phyloP scores from a whole-genome alignment of 2,329 filamentous ascomycete species.

The Xylariaceae sp. region DNA sequence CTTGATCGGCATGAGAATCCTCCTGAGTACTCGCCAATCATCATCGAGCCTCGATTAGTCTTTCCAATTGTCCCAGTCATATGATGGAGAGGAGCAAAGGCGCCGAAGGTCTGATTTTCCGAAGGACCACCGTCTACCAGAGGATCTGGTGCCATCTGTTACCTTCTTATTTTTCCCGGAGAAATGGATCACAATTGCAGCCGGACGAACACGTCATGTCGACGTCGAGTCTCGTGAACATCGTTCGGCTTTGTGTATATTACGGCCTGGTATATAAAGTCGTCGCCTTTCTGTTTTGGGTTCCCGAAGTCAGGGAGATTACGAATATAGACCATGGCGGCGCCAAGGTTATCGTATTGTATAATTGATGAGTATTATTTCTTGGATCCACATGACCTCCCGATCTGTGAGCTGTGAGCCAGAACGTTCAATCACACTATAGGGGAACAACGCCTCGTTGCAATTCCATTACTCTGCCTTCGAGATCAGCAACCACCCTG shows the following conservation, averaged over 20 bases:
- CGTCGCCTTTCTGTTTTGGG: constrained; percentile 11
- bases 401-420: too few species aligned
- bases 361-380: constrained; percentile 20
- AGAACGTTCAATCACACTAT: too few species aligned
- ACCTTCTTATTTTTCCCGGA: constrained; percentile 11
- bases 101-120: too few species aligned
- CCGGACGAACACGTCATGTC: too few species aligned
- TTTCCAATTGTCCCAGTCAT: constrained; percentile 5
- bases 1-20: constrained; percentile 10
- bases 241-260: constrained; percentile 12
- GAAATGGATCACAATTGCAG: too few species aligned
- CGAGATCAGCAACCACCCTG: too few species aligned
- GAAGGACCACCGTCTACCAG: too few species aligned
- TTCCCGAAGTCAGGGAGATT: constrained; percentile 1
- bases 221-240: too few species aligned
- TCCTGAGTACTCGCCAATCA: too few species aligned
- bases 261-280: constrained; percentile 16
- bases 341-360: constrained; percentile 23
- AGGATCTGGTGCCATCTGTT: constrained; percentile 11
- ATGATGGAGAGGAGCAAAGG: constrained; percentile 13
- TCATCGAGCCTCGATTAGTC: background rate
- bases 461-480: too few species aligned
- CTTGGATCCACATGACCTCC: too few species aligned
- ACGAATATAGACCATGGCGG: constrained; percentile 10
- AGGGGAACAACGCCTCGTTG: too few species aligned